Evolutionary conservation across 73 alveolate genomes (phyloP).

Genomic region (Paramecium pentaurelia): DNA sequence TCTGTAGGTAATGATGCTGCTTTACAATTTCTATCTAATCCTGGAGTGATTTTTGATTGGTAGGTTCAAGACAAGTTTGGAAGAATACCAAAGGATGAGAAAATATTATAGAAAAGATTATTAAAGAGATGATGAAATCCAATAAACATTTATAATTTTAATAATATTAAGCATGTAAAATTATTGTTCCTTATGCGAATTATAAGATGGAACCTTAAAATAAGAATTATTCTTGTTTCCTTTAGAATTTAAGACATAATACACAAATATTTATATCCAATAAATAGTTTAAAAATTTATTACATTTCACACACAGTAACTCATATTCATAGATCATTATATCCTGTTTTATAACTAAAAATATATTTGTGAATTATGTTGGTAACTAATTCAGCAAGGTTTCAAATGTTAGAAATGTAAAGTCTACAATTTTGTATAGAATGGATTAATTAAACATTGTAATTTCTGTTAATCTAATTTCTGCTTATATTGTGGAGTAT

Average conservation of each 20-base stretch:
- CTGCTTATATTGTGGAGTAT: neutral
- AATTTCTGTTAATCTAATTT: neutral
- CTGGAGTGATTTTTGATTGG: conserved; percentile 37
- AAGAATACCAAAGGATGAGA: conserved; percentile 40
- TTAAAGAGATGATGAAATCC: neutral
- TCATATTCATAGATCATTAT: neutral
- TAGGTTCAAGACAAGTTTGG: conserved; percentile 44
- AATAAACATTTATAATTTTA: neutral
- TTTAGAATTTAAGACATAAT: neutral
- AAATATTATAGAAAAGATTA: neutral
- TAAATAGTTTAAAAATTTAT: neutral
- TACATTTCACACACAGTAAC: neutral
- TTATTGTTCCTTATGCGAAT: neutral
- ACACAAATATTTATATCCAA: neutral
- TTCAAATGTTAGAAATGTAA: neutral
- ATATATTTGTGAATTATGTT: neutral
- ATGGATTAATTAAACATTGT: neutral
- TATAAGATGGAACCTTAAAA: neutral
- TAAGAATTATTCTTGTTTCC: neutral
- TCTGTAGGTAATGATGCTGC: conserved; percentile 23
- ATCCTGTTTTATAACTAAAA: neutral
- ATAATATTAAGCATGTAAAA: neutral
- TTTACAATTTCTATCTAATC: conserved; percentile 23
- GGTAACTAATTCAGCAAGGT: neutral
- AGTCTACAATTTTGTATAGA: neutral